Evolutionary conservation across 2,329 filamentous ascomycete species (phyloP).

Genomic region (Fusarium pseudonygamai): DNA sequence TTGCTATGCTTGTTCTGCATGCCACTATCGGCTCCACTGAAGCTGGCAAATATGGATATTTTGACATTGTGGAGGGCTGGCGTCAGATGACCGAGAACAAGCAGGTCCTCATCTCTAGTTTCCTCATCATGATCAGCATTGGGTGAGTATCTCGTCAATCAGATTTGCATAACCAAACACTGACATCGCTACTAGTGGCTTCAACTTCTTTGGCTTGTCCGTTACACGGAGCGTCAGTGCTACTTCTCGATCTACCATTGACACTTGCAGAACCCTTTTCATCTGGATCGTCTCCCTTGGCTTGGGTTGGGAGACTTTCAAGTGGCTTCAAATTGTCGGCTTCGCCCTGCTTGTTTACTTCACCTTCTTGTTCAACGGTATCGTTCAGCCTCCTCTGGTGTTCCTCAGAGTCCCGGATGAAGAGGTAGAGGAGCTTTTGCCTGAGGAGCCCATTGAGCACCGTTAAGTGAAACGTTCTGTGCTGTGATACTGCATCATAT

Average conservation of each 20-base stretch:
- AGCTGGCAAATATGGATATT: constrained; percentile 81
- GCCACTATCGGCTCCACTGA: constrained; percentile 78
- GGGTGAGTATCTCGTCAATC: constrained; percentile 65
- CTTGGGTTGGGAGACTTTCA: constrained; percentile 96
- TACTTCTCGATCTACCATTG: constrained; percentile 93
- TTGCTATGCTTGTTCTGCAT: constrained; percentile 84
- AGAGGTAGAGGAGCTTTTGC: constrained; percentile 72
- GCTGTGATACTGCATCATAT: background rate
- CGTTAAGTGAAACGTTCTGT: constrained; percentile 27
- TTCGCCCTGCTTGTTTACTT: constrained; percentile 94
- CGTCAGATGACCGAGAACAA: constrained; percentile 79
- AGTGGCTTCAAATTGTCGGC: constrained; percentile 91
- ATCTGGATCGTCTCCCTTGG: constrained; percentile 97
- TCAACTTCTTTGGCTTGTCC: constrained; percentile 98
- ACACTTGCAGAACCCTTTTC: constrained; percentile 96
- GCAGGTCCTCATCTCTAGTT: constrained; percentile 76
- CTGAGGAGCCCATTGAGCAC: constrained; percentile 87
- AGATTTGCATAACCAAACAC: background rate
- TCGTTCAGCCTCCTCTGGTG: constrained; percentile 83
- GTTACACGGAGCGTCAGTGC: constrained; percentile 91
- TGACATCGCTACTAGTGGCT: constrained; percentile 68
- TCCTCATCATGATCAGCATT: constrained; percentile 97
- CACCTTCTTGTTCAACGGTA: constrained; percentile 95
- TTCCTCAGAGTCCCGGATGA: constrained; percentile 64
- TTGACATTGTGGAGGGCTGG: constrained; percentile 89